Evolutionary conservation across 768 basidiomycete species (phyloP).

Genomic region (Calocybe gangraenosa): DNA sequence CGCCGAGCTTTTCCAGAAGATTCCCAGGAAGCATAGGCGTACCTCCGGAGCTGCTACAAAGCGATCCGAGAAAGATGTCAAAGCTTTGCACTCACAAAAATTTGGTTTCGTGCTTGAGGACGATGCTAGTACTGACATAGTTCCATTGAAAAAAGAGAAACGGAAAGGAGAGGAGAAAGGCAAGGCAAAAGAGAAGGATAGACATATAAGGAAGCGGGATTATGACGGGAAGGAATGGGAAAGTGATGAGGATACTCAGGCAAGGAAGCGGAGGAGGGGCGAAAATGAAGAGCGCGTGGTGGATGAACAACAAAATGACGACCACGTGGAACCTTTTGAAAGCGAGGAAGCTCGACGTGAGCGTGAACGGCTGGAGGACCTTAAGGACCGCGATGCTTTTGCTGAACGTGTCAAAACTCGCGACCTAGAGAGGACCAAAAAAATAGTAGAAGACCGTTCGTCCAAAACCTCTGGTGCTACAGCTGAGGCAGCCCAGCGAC

Average conservation of each 20-base stretch:
- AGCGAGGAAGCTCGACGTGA: conserved; percentile 71
- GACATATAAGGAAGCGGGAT: conserved; percentile 75
- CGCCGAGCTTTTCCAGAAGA: conserved; percentile 68
- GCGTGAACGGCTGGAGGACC: conserved; percentile 71
- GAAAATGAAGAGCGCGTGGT: conserved; percentile 33
- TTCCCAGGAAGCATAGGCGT: conserved; percentile 73
- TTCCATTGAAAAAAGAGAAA: conserved; percentile 39
- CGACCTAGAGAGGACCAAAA: conserved; percentile 84
- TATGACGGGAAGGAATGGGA: conserved; percentile 84
- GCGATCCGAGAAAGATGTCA: conserved; percentile 74
- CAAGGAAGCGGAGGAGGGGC: conserved; percentile 59
- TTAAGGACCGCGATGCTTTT: conserved; percentile 89
- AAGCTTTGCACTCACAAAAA: conserved; percentile 62
- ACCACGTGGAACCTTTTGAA: conserved; percentile 48
- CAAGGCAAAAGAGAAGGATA: conserved; percentile 50
- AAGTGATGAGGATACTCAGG: conserved; percentile 82
- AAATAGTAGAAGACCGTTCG: conserved; percentile 88
- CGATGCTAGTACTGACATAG: conserved; percentile 41
- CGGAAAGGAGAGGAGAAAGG: conserved; percentile 42
- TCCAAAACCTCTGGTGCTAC: conserved; percentile 70
- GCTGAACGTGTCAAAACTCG: conserved; percentile 81
- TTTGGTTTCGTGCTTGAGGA: conserved; percentile 87
- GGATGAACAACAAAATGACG: conserved; percentile 32
- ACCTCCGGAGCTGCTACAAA: conserved; percentile 44
- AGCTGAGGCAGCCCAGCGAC: conserved; percentile 77